These are phyloP conservation scores for Helicostylum pulchrum DNA, from an alignment of 192 early-diverging fungal species.

Conservation along the genomic window DNA sequence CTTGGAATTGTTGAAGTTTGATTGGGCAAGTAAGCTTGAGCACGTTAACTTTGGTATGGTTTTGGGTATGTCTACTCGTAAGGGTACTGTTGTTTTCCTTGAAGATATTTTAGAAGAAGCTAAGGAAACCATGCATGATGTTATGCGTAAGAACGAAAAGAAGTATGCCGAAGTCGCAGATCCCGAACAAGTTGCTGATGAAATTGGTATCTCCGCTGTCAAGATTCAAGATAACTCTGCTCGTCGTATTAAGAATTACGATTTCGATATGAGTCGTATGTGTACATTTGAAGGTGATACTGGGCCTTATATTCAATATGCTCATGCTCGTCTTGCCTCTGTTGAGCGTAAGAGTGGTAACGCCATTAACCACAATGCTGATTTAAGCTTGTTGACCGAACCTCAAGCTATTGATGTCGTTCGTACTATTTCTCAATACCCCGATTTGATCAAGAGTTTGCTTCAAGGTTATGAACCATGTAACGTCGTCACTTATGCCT, in stretches of 20 bases:
- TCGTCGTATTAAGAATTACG: conserved; percentile 91
- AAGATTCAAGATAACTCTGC: conserved; percentile 90
- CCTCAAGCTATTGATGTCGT: conserved; percentile 68
- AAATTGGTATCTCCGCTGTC: conserved; percentile 90
- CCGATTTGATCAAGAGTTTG: conserved; percentile 75
- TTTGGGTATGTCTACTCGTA: conserved; percentile 93
- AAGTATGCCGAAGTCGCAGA: conserved; percentile 85
- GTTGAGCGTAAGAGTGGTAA: conserved; percentile 80
- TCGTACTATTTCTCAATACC: conserved; percentile 76
- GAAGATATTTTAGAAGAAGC: conserved; percentile 89
- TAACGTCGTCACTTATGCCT: conserved; percentile 79
- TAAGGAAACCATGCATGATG: conserved; percentile 84
- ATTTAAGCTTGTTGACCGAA: conserved; percentile 71
- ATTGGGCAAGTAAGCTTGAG: conserved; percentile 78
- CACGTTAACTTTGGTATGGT: conserved; percentile 97
- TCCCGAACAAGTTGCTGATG: conserved; percentile 77
- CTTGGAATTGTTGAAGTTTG: conserved; percentile 74
- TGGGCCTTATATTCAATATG: conserved; percentile 98
- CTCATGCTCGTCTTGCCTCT: conserved; percentile 95
- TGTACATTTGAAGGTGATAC: conserved; percentile 97
- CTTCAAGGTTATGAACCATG: conserved; percentile 75
- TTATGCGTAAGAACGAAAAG: conserved; percentile 84
- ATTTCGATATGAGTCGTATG: conserved; percentile 89
- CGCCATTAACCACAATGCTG: conserved; percentile 57
- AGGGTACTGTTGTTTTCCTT: conserved; percentile 92